These are phyloP conservation scores for Ailanthus altissimus DNA, from an alignment of 345 rosid species.

Conservation along the genomic window DNA sequence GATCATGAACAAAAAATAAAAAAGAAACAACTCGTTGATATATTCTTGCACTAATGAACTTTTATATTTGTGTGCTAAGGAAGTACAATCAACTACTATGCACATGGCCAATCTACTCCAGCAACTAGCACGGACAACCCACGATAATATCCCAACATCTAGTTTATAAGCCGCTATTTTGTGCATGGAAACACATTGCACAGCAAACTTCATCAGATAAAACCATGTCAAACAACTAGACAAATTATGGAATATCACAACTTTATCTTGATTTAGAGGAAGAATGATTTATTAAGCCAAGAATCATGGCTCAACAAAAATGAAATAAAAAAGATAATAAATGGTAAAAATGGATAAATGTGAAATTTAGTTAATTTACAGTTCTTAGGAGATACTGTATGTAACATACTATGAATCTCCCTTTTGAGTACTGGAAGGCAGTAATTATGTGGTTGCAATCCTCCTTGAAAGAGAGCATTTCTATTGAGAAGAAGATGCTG, in stretches of 20 bases:
- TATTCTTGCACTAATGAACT: background rate
- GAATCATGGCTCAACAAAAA: background rate
- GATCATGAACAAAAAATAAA: background rate
- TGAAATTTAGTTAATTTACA: background rate
- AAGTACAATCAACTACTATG: constrained; percentile 36
- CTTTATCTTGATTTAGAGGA: background rate
- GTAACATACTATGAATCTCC: constrained; percentile 75
- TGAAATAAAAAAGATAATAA: background rate
- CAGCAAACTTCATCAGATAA: too few species aligned
- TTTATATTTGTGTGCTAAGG: background rate
- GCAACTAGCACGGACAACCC: background rate
- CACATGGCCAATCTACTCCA: constrained; percentile 19
- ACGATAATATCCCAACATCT: background rate
- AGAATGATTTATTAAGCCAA: background rate
- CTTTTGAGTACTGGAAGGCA: constrained; percentile 96
- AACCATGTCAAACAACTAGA: background rate
- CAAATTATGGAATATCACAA: background rate
- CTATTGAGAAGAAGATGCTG: constrained; percentile 94
- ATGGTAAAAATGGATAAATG: background rate
- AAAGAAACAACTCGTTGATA: background rate
- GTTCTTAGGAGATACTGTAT: background rate
- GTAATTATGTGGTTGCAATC: constrained; percentile 87
- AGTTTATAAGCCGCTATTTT: too few species aligned
- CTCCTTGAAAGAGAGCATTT: constrained; percentile 91
- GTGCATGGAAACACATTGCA: background rate